These are phyloP conservation scores for Mollisiaceae sp. DNA, from an alignment of 2,329 filamentous ascomycete species.

Conservation along the genomic window DNA sequence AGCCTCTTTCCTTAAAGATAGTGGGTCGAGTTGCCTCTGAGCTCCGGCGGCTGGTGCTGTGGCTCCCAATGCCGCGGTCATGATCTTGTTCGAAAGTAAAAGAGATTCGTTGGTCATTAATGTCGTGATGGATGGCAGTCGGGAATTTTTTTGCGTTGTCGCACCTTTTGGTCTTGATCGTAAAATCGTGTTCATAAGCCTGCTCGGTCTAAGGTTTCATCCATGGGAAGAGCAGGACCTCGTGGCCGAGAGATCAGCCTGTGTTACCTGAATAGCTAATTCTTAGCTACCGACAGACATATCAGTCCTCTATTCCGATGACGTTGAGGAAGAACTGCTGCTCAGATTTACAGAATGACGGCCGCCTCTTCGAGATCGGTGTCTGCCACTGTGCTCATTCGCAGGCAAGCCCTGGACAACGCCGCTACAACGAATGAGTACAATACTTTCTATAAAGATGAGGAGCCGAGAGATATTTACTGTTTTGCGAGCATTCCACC, in stretches of 20 bases:
- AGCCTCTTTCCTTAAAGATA: slow-evolving; percentile 39
- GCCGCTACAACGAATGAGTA: slow-evolving; percentile 55
- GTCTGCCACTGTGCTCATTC: slow-evolving; percentile 42
- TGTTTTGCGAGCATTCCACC: slow-evolving; percentile 77
- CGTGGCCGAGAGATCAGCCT: slow-evolving; percentile 27
- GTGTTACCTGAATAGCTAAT: slow-evolving; percentile 31
- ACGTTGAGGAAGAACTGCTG: slow-evolving; percentile 44
- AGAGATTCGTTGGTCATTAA: slow-evolving; percentile 30
- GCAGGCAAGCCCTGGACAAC: slow-evolving; percentile 70
- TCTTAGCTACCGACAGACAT: slow-evolving; percentile 37
- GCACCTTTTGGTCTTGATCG: slow-evolving; percentile 34
- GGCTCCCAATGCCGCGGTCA: slow-evolving; percentile 37
- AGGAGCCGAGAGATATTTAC: not conserved
- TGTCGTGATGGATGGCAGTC: slow-evolving; percentile 16
- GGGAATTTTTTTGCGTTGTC: slow-evolving; percentile 32
- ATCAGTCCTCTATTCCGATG: slow-evolving; percentile 40
- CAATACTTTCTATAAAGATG: too few relatives aligned
- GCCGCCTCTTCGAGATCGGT: slow-evolving; percentile 38
- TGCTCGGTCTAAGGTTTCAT: slow-evolving; percentile 22
- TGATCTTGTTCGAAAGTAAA: slow-evolving; percentile 30
- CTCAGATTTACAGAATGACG: slow-evolving; percentile 43
- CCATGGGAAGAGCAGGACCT: slow-evolving; percentile 21
- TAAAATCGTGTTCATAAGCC: slow-evolving; percentile 29
- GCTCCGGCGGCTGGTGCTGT: slow-evolving; percentile 42
- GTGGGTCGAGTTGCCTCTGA: slow-evolving; percentile 42